Evolutionary conservation across 345 rosid species (phyloP).

Genomic region (Carallia brachiata): DNA sequence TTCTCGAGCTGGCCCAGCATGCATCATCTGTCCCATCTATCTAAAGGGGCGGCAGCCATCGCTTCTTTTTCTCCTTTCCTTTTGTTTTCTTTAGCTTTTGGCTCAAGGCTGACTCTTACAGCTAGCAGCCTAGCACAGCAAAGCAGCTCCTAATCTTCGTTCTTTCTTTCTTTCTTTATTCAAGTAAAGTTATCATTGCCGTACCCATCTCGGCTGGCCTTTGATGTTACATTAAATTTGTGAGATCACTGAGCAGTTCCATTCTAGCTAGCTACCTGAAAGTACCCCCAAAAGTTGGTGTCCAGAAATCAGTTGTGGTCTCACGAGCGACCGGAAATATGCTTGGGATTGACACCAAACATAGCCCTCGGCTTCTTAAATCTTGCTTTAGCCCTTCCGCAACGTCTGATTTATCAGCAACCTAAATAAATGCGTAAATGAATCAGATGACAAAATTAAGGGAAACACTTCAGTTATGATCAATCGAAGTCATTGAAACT

Average conservation of each 20-base stretch:
- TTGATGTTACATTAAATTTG: constrained; percentile 1
- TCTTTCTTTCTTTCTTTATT: constrained; percentile 3
- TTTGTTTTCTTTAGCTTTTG: constrained; percentile 39
- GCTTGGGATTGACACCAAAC: constrained; percentile 32
- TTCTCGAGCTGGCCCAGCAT: constrained; percentile 43
- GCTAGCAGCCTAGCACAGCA: constrained; percentile 44
- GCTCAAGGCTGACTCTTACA: constrained; percentile 27
- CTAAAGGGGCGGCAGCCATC: constrained; percentile 16
- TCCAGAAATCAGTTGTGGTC: constrained; percentile 34
- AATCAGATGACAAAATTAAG: not conserved
- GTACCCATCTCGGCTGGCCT: constrained; percentile 1
- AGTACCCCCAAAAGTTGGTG: constrained; percentile 33
- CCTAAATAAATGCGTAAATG: constrained; percentile 1
- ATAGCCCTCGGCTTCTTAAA: constrained; percentile 31
- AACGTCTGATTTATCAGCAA: constrained; percentile 4
- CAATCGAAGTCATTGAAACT: too few species aligned
- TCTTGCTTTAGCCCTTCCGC: constrained; percentile 18
- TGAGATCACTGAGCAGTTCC: too few species aligned
- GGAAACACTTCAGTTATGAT: not conserved
- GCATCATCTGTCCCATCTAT: constrained; percentile 25
- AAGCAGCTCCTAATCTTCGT: constrained; percentile 22
- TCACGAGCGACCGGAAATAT: constrained; percentile 32
- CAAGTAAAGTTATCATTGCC: constrained; percentile 25
- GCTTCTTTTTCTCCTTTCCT: constrained; percentile 20
- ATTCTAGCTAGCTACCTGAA: constrained; percentile 17